Base-by-base conservation (phyloP, 805 yeast genomes). In the Teunomyces stri region DNA sequence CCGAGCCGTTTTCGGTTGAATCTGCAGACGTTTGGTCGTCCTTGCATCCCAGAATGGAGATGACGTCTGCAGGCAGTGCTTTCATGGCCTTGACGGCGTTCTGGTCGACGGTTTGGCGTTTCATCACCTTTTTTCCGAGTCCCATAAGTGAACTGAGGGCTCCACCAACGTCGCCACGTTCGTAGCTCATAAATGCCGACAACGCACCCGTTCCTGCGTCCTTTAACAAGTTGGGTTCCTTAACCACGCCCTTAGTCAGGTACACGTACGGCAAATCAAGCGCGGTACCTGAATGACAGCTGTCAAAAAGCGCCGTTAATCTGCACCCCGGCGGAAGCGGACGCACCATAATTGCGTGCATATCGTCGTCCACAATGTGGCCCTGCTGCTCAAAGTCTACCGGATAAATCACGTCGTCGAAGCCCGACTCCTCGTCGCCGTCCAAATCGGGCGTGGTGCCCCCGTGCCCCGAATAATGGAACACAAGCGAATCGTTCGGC, bases 21-120 rank as follows among this genome's bases (percentile, higher is more conserved):
- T 69, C 74, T 13, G 74, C 74, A 45, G 67, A 60, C 6, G 74
- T 69, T 52, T 69, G 74, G 53, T 66, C 70, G 48, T 69, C 74
- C 52, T 69, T 69, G 54, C 72, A 68, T 10, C 74, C 74, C 12
- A 66, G 59, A 15, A 69, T 57, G 22, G 68, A 60, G 39, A 69
- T 64, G 15, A 65, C 66, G 57, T 69, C 74, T 1, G 73, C 74
- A 2, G 73, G 68, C 2, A 72, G 66, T 11, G 65, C 60, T 52
- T 68, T 69, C 50, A 58, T 47, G 22, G 55, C 57, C 33, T 56
- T 56, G 13, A 65, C 61, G 39, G 56, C 62, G 16, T 69, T 59
- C 16, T 60, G 50, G 47, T 68, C 53, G 20, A 52, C 49, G 12
- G 42, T 45, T 7, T 50, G 49, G 45, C 47, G 51, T 1, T 43